Conservation (phyloP, 768 basidiomycete species). For the Punctularia strigosozonata region DNA sequence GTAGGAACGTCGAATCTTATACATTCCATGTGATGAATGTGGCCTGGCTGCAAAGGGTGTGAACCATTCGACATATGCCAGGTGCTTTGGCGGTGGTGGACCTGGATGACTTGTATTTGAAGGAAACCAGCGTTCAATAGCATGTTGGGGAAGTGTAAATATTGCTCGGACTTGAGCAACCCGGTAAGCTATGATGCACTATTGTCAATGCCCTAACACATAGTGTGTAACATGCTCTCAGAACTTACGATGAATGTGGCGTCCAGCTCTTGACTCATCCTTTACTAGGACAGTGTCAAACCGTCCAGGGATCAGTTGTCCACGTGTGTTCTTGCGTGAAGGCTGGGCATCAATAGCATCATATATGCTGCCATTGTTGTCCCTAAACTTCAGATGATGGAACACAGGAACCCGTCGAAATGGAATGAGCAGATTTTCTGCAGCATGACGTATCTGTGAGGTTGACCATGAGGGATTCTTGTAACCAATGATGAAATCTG, state of each 20-base stretch:
- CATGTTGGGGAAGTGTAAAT: not conserved
- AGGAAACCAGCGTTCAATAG: not conserved
- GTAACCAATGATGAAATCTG: constrained; percentile 1
- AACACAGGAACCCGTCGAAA: constrained; percentile 5
- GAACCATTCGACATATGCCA: constrained; percentile 4
- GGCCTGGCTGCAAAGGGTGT: not conserved
- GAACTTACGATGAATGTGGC: not conserved
- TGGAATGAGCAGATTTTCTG: not conserved
- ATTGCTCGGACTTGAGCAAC: constrained; percentile 3
- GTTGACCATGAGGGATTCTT: not conserved
- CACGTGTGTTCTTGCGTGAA: not conserved
- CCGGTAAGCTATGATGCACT: not conserved
- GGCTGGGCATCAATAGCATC: not conserved
- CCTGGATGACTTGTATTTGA: not conserved
- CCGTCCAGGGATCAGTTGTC: not conserved
- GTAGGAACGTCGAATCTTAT: not conserved
- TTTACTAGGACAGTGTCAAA: constrained; percentile 4
- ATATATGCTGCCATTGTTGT: not conserved
- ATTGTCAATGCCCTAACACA: not conserved
- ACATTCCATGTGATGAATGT: not conserved
- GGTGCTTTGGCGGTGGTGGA: not conserved
- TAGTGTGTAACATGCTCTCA: not conserved
- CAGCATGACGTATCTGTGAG: not conserved
- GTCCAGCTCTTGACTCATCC: not conserved
- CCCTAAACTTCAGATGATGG: constrained; percentile 6